Percentiles rank a stretch among this genome's conserved stretches.
These are phyloP conservation scores for Sporisorium iseilematis-ciliati DNA, from an alignment of 1,284 basidiomycete species.

Conservation along the genomic window DNA sequence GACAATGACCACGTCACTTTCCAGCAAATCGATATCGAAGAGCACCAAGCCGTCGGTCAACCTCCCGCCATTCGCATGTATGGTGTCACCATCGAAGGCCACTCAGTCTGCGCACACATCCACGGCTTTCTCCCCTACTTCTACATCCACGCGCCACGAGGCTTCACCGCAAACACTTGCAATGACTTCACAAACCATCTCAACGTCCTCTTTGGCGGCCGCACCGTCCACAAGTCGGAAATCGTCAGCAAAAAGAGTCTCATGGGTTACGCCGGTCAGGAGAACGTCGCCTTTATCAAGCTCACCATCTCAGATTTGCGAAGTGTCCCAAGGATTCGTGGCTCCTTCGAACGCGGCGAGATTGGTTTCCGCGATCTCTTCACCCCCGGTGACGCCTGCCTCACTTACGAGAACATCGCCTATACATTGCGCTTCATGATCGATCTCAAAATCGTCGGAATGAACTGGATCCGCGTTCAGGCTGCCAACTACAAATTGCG, in stretches of 20 bases:
- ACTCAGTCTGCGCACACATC: conserved; percentile 68
- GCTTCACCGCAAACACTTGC: conserved; percentile 61
- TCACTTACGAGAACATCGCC: conserved; percentile 68
- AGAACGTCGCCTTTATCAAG: conserved; percentile 67
- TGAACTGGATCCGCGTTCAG: conserved; percentile 67
- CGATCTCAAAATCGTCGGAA: conserved; percentile 68
- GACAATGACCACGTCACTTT: conserved; percentile 57
- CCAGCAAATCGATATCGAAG: conserved; percentile 69
- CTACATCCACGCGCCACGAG: conserved; percentile 65
- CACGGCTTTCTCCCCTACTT: conserved; percentile 69
- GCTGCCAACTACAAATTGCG: conserved; percentile 64
- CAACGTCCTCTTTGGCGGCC: conserved; percentile 60
- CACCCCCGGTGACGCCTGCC: conserved; percentile 57
- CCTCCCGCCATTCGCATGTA: conserved; percentile 67
- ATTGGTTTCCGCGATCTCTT: conserved; percentile 66
- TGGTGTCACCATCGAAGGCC: conserved; percentile 61
- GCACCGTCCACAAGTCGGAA: conserved; percentile 52
- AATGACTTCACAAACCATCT: conserved; percentile 65
- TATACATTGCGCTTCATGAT: conserved; percentile 69
- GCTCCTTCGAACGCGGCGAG: conserved; percentile 67
- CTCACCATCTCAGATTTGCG: conserved; percentile 63
- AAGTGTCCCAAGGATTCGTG: conserved; percentile 60
- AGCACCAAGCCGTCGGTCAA: conserved; percentile 54
- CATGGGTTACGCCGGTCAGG: conserved; percentile 65
- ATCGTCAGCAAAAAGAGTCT: conserved; percentile 64